These are phyloP conservation scores for Fusarium cyanostomum DNA, from an alignment of 2,329 filamentous ascomycete genomes.

Conservation along the genomic window DNA sequence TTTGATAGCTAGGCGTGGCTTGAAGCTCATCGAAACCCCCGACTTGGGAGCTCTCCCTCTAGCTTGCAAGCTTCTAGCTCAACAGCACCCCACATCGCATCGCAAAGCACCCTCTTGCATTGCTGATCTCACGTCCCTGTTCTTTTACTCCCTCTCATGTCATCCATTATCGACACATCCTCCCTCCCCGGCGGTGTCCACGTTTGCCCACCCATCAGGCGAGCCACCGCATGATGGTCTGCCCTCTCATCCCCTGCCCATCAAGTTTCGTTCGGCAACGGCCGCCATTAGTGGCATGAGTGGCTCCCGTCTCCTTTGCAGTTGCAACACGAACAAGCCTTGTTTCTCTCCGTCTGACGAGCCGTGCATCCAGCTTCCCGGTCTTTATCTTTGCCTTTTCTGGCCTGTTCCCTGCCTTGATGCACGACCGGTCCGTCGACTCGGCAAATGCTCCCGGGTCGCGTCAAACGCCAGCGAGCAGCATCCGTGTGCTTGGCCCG, in stretches of 20 bases:
- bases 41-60: background rate
- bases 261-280: conserved; percentile 36
- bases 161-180: conserved; percentile 24
- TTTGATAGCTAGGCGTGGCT: background rate
- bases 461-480: background rate
- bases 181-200: conserved; percentile 11
- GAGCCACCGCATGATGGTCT: conserved; percentile 34
- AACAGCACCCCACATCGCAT: conserved; percentile 2
- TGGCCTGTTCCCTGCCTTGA: conserved; percentile 22
- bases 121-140: conserved; percentile 1
- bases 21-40: background rate
- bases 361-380: conserved; percentile 15
- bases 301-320: conserved; percentile 16
- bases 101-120: background rate
- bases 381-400: conserved; percentile 4
- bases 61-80: background rate
- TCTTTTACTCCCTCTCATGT: background rate
- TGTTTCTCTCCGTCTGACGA: conserved; percentile 20
- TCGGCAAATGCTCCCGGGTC: conserved; percentile 25
- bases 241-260: conserved; percentile 20
- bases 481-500: background rate
- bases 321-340: conserved; percentile 14
- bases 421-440: conserved; percentile 23
- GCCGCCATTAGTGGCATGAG: conserved; percentile 36
- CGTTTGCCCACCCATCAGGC: conserved; percentile 20